A percentile compares a stretch with the other conserved stretches of the same genome.
Conservation (phyloP, 129 eudicot genomes). For the Silybum marianum region DNA sequence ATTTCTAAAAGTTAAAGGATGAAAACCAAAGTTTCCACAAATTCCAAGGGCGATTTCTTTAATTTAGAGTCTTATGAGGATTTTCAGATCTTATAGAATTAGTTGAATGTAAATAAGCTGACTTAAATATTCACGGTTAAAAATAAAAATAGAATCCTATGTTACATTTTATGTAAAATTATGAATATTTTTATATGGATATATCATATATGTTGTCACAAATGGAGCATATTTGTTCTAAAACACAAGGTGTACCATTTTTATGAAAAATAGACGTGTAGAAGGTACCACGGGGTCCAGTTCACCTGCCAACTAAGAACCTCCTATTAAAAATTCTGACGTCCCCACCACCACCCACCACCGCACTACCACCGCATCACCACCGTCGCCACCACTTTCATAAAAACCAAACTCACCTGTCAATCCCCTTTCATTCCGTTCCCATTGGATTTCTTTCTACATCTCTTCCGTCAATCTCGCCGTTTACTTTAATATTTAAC, state of each 20-base stretch:
- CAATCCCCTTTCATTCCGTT: slow-evolving; percentile 36
- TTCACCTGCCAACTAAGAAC: slow-evolving; percentile 12
- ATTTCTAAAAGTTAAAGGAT: no score
- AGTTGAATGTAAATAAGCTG: no score
- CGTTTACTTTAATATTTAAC: not conserved
- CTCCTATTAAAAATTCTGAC: slow-evolving; percentile 23
- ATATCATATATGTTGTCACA: not conserved
- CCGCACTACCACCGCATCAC: not conserved
- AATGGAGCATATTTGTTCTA: not conserved
- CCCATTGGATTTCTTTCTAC: not conserved
- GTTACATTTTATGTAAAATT: not conserved
- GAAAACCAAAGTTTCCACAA: not conserved
- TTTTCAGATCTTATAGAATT: no score
- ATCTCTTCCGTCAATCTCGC: slow-evolving; percentile 57
- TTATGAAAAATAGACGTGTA: not conserved
- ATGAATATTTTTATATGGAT: not conserved
- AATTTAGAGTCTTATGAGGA: not conserved
- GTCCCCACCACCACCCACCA: slow-evolving; percentile 32
- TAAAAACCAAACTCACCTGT: slow-evolving; percentile 21
- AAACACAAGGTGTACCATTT: not conserved
- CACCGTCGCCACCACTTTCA: slow-evolving; percentile 9
- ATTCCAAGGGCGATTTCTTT: no score
- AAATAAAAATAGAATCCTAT: no score
- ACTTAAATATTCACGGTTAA: no score
- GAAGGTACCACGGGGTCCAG: slow-evolving; percentile 8